These are phyloP conservation scores for Prinsepia uniflora DNA, from an alignment of 306 rosid genomes.

Conservation along the genomic window DNA sequence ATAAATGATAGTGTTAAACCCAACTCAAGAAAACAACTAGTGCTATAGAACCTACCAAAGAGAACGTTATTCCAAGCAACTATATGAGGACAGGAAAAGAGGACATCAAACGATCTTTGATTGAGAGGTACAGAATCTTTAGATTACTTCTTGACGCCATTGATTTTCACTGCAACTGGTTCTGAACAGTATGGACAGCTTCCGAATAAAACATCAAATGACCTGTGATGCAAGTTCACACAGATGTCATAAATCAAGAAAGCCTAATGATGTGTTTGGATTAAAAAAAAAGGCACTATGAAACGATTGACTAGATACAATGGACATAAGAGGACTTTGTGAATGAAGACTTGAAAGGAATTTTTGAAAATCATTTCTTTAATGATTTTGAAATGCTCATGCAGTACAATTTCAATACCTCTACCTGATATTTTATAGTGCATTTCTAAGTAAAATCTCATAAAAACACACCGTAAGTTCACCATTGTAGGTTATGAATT, in stretches of 20 bases:
- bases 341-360: too few relatives aligned
- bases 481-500: conserved; percentile 3
- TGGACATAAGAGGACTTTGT: too few relatives aligned
- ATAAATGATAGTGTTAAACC: not conserved
- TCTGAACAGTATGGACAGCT: conserved; percentile 41
- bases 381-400: too few relatives aligned
- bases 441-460: too few relatives aligned
- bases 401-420: too few relatives aligned
- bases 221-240: conserved; percentile 27
- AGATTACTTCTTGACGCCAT: conserved; percentile 15
- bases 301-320: too few relatives aligned
- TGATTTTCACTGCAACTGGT: conserved; percentile 35
- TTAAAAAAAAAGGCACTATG: too few relatives aligned
- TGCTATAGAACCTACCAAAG: not conserved
- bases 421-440: too few relatives aligned
- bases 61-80: not conserved
- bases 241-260: not conserved
- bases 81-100: not conserved
- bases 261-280: not conserved
- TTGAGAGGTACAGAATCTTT: not conserved
- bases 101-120: not conserved
- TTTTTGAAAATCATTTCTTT: too few relatives aligned
- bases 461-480: conserved; percentile 1
- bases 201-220: conserved; percentile 36
- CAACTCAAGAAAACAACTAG: too few relatives aligned